A percentile compares a stretch with the other conserved stretches of the same genome.
phyloP scores from a whole-genome alignment of 2,329 filamentous ascomycete genomes.

The Aspergillus aculeatinus region DNA sequence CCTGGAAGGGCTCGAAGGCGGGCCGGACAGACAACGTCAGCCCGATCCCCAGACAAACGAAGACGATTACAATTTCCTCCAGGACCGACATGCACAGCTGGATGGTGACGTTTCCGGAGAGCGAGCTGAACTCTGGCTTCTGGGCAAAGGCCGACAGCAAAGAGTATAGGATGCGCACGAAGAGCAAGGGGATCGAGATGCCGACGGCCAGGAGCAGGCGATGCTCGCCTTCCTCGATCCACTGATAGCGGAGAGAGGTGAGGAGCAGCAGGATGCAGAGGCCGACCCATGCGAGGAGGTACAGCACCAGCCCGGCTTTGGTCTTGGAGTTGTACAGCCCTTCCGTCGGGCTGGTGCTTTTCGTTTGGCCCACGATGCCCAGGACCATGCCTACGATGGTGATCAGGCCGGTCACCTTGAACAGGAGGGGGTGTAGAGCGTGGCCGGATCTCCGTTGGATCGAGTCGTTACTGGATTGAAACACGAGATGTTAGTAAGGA shows the following conservation, averaged over 20 bases:
- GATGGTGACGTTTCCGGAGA: conserved; percentile 42
- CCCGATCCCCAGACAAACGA: conserved; percentile 40
- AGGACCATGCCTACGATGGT: conserved; percentile 37
- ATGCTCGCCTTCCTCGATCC: conserved; percentile 47
- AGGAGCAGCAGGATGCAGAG: conserved; percentile 37
- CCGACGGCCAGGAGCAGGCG: conserved; percentile 47
- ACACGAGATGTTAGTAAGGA: conserved; percentile 3
- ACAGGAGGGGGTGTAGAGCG: conserved; percentile 24
- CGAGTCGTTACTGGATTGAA: conserved; percentile 23
- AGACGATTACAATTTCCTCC: conserved; percentile 52
- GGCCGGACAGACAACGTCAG: conserved; percentile 18
- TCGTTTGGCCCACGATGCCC: conserved; percentile 43
- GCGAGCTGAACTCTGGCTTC: conserved; percentile 45
- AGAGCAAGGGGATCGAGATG: conserved; percentile 49
- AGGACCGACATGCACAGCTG: conserved; percentile 50
- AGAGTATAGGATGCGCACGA: conserved; percentile 52
- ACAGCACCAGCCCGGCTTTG: conserved; percentile 46
- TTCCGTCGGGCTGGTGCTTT: conserved; percentile 27
- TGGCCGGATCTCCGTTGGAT: conserved; percentile 19
- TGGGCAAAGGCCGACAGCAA: conserved; percentile 45
- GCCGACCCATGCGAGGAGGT: conserved; percentile 43
- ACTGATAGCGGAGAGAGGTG: conserved; percentile 29
- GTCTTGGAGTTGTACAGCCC: conserved; percentile 38
- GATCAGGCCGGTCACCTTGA: conserved; percentile 32
- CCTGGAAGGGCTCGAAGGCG: neutral